These are phyloP conservation scores for Codiaeum variegatum DNA, from an alignment of 441 rosid species.

Conservation along the genomic window DNA sequence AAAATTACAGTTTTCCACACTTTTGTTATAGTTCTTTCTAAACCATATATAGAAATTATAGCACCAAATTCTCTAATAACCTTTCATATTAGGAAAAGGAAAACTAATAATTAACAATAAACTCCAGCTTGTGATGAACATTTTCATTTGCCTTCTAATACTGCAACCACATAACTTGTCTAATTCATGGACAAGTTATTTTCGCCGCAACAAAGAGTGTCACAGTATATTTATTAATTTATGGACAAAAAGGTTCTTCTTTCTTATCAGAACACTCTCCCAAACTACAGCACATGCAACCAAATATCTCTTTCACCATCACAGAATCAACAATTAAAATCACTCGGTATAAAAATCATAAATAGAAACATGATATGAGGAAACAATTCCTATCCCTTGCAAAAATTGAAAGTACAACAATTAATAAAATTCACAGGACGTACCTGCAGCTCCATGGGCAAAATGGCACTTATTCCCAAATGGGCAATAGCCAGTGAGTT, in stretches of 20 bases:
- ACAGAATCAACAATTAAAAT: background rate
- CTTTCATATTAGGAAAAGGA: background rate
- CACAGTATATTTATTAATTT: background rate
- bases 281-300: background rate
- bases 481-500: slow-evolving; percentile 74
- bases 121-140: background rate
- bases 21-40: background rate
- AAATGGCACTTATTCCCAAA: slow-evolving; percentile 82
- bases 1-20: background rate
- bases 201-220: background rate
- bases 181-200: background rate
- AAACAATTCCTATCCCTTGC: background rate
- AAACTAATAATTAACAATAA: background rate
- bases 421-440: slow-evolving; percentile 1
- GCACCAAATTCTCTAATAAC: background rate
- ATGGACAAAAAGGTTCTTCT: background rate
- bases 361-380: background rate
- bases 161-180: background rate
- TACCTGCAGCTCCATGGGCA: slow-evolving; percentile 89
- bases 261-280: background rate
- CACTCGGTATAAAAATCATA: background rate
- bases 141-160: background rate
- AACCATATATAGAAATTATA: background rate
- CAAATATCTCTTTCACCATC: background rate
- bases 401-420: background rate